phyloP scores from a whole-genome alignment of 108 stramenopile genomes.

The Epithemia pelagica region DNA sequence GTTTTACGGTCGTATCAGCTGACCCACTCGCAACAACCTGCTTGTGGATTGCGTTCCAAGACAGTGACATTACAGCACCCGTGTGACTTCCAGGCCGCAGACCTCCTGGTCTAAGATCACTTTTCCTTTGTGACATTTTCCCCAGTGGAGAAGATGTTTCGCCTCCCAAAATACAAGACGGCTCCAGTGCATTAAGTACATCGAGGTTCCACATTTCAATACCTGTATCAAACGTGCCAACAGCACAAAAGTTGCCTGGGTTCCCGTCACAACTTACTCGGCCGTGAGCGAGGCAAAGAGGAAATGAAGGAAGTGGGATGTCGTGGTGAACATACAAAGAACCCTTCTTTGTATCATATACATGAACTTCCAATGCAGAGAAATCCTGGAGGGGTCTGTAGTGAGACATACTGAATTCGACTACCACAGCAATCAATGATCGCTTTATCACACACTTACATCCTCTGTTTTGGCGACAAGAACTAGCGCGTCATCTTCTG shows the following conservation, averaged over 20 bases:
- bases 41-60: constrained; percentile 92
- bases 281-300: constrained; percentile 86
- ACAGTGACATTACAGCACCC: constrained; percentile 95
- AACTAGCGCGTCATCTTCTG: constrained; percentile 66
- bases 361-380: constrained; percentile 82
- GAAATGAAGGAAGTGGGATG: constrained; percentile 94
- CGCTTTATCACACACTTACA: constrained; percentile 24
- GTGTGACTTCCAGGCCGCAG: constrained; percentile 85
- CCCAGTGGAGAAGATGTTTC: constrained; percentile 74
- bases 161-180: constrained; percentile 87
- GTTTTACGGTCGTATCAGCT: constrained; percentile 94
- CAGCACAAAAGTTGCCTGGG: constrained; percentile 89
- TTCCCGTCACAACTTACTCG: constrained; percentile 36
- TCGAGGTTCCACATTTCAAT: constrained; percentile 99
- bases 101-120: constrained; percentile 6
- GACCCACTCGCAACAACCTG: constrained; percentile 95
- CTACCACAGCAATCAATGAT: background rate
- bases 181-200: constrained; percentile 96
- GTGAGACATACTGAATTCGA: background rate
- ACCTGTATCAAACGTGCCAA: constrained; percentile 94
- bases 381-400: constrained; percentile 84
- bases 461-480: constrained; percentile 85
- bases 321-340: constrained; percentile 98
- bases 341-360: constrained; percentile 78
- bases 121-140: constrained; percentile 13